Conservation (phyloP, 306 rosid species). For the Lablab purpureus region DNA sequence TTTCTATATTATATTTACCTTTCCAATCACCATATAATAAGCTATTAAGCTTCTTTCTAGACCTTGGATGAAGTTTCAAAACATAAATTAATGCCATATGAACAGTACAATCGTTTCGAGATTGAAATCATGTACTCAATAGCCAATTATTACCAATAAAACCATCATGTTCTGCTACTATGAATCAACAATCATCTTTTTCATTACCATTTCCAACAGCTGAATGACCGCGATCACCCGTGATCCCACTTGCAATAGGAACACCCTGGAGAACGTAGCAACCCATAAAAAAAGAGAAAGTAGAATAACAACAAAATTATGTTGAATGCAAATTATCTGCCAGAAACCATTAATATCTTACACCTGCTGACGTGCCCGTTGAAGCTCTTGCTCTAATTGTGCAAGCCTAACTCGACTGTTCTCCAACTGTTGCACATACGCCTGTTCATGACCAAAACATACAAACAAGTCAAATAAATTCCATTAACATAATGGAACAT, state of each 20-base stretch:
- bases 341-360: constrained; percentile 25
- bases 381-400: constrained; percentile 84
- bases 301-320: not conserved
- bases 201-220: constrained; percentile 63
- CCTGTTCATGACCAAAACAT: constrained; percentile 75
- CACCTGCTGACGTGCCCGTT: constrained; percentile 80
- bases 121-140: not conserved
- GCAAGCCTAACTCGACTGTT: constrained; percentile 69
- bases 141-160: not conserved
- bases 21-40: not conserved
- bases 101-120: not conserved
- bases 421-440: constrained; percentile 88
- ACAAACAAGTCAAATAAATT: constrained; percentile 54
- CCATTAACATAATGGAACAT: too few species aligned
- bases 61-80: not conserved
- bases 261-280: constrained; percentile 54
- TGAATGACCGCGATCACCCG: constrained; percentile 59
- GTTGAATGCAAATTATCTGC: not conserved
- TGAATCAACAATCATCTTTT: not conserved
- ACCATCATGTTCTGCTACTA: not conserved
- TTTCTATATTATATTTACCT: not conserved
- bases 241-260: constrained; percentile 49
- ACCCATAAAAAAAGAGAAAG: not conserved
- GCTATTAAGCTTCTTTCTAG: not conserved
- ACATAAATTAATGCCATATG: not conserved